phyloP scores from a whole-genome alignment of 768 basidiomycete genomes.

The Termitomyces sp. region DNA sequence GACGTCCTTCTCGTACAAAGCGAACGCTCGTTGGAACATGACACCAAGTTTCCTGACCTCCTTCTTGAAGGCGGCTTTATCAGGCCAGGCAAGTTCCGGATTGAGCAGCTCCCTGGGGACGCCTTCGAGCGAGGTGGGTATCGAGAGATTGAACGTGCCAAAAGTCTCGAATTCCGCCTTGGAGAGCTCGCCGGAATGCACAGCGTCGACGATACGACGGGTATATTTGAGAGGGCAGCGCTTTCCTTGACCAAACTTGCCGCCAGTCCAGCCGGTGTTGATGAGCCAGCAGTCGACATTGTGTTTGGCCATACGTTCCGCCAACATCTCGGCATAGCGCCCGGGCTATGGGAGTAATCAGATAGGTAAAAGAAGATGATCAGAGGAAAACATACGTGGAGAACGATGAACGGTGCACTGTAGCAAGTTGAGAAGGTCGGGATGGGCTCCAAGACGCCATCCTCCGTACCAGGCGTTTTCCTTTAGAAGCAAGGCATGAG shows the following conservation, averaged over 20 bases:
- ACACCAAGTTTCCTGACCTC: conserved; percentile 84
- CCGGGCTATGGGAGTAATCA: conserved; percentile 51
- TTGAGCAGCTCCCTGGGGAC: conserved; percentile 91
- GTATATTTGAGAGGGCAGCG: conserved; percentile 97
- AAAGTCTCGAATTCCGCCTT: conserved; percentile 85
- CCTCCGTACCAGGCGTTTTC: conserved; percentile 99
- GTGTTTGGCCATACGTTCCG: conserved; percentile 86
- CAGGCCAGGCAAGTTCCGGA: conserved; percentile 81
- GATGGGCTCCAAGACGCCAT: conserved; percentile 95
- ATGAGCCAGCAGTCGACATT: conserved; percentile 96
- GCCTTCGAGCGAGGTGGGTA: conserved; percentile 79
- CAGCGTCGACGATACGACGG: conserved; percentile 93
- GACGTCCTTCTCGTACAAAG: conserved; percentile 85
- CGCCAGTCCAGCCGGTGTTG: conserved; percentile 97
- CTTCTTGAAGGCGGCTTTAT: conserved; percentile 84
- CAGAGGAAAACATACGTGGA: conserved; percentile 57
- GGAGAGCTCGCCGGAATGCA: conserved; percentile 90
- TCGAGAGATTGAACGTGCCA: conserved; percentile 73
- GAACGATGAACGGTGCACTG: conserved; percentile 98
- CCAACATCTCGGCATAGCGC: conserved; percentile 96
- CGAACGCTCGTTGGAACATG: conserved; percentile 96
- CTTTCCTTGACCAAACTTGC: conserved; percentile 88
- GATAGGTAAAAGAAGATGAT: background rate
- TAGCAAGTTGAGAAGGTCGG: conserved; percentile 99
- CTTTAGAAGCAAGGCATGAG: conserved; percentile 32